These are phyloP conservation scores for Arachnomyces sp. DNA, from an alignment of 2,329 filamentous ascomycete genomes.

Conservation along the genomic window DNA sequence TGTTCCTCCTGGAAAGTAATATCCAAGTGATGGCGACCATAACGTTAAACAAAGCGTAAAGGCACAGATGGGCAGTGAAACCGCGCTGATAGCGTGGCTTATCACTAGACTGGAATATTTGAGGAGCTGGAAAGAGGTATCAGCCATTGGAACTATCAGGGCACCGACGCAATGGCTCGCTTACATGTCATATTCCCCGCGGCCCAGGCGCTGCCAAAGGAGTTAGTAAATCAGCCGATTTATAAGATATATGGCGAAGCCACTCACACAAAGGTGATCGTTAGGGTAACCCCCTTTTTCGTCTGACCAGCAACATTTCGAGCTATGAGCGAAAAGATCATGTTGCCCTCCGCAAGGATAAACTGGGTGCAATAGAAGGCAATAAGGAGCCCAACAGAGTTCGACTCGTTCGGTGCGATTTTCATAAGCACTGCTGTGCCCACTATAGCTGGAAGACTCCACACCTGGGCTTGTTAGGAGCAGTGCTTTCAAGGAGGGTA, in stretches of 20 bases:
- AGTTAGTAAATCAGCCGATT: slow-evolving; percentile 43
- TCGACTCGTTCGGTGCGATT: slow-evolving; percentile 44
- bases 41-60: too few species aligned
- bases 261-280: slow-evolving; percentile 52
- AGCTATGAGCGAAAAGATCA: slow-evolving; percentile 30
- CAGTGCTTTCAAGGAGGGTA: slow-evolving; percentile 12
- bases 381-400: slow-evolving; percentile 56
- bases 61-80: too few species aligned
- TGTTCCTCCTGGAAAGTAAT: too few species aligned
- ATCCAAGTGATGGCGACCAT: too few species aligned
- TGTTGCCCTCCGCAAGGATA: slow-evolving; percentile 59
- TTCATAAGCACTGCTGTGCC: slow-evolving; percentile 62
- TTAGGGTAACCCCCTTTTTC: slow-evolving; percentile 57
- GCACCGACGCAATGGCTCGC: too few species aligned
- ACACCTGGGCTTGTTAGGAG: slow-evolving; percentile 26
- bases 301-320: slow-evolving; percentile 62
- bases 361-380: slow-evolving; percentile 64
- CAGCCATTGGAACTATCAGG: too few species aligned
- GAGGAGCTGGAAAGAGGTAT: too few species aligned
- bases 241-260: slow-evolving; percentile 11
- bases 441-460: slow-evolving; percentile 55
- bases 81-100: too few species aligned
- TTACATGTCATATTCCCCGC: too few species aligned
- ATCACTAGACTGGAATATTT: too few species aligned
- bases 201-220: slow-evolving; percentile 53